These are phyloP conservation scores for Sphaerulina vaccinii DNA, from an alignment of 2,329 filamentous ascomycete genomes.

Conservation along the genomic window DNA sequence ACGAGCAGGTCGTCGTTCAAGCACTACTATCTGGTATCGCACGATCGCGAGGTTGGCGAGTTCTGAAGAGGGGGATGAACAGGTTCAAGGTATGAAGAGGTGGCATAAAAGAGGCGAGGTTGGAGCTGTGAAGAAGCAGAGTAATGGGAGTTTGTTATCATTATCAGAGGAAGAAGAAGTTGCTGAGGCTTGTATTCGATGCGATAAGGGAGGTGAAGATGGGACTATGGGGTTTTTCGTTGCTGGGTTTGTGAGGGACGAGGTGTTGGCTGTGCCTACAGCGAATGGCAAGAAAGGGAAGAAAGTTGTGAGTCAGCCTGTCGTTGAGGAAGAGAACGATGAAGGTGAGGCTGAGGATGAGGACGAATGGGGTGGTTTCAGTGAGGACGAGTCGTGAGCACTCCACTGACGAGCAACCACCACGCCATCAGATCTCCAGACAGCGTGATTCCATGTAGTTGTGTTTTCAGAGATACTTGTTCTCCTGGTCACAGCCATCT, in stretches of 20 bases:
- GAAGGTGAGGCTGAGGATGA: conserved; percentile 26
- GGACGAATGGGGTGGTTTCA: conserved; percentile 48
- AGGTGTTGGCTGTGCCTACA: neutral
- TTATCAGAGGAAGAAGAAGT: conserved; percentile 42
- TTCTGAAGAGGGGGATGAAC: conserved; percentile 70
- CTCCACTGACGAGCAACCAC: too few species aligned
- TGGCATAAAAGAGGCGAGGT: conserved; percentile 64
- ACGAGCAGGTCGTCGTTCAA: conserved; percentile 76
- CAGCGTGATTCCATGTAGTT: neutral
- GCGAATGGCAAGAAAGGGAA: too few species aligned
- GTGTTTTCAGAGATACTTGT: too few species aligned
- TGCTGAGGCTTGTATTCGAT: conserved; percentile 75
- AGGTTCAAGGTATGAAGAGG: conserved; percentile 70
- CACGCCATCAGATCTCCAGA: neutral
- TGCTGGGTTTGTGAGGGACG: conserved; percentile 72
- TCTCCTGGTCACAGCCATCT: too few species aligned
- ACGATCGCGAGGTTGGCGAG: conserved; percentile 67
- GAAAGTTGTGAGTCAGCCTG: too few species aligned
- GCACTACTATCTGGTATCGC: conserved; percentile 70
- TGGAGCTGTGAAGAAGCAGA: conserved; percentile 40
- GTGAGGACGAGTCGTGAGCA: conserved; percentile 33
- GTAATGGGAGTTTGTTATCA: neutral
- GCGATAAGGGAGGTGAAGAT: conserved; percentile 74
- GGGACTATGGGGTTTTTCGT: conserved; percentile 97
- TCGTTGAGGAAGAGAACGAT: neutral